Base-by-base conservation (phyloP, 371 early-diverging fungal genomes). In the Mucor saturninus region DNA sequence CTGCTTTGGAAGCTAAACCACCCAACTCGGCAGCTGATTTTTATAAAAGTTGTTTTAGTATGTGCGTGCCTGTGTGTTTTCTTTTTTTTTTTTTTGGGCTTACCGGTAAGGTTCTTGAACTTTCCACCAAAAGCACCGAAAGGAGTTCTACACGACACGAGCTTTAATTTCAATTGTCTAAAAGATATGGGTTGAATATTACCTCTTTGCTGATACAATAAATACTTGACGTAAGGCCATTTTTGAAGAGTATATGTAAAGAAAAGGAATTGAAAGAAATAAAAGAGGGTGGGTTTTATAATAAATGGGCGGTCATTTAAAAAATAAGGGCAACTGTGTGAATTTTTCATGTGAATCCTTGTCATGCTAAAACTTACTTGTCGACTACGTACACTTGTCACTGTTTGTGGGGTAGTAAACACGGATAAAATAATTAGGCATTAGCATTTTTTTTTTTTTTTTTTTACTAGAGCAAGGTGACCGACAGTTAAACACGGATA, bases 101-200 rank as follows among this genome's bases (percentile, higher is more conserved):
- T 73, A 81, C 79, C 79, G 45, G 90, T 86, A n/a, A 93, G 65
- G 59, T 85, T 78, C 68, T 89, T 90, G 59, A 95, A 85, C 75
- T 93, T 92, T 39, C 95, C 95, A 64, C 91, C 90, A 76, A 95
- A 95, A 39, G 91, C 86, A 48, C 95, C 94, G 64, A 94, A 89
- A 32, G 95, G 89, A 10, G 89, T 83, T 69, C 83, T 80, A 21
- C 21, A 21, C 1, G 21, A 21, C 21, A 21, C 21, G 7, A 54
- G 15, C 10, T 7, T 26, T 15, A 30, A 52, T 28, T 21, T 21
- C 21, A 21, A 21, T 21, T 21, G 21, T 21, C 21, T 21, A 21
- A 21, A 21, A 21, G 21, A 21, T 21, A 21, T 21, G 21, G 21
- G 21, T 21, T 21, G 21, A 21, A 21, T n/a, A 9, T 15, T 62